Evolutionary conservation across 257 asterid species (phyloP), one percentile per base, ranked within the genome.

Genomic region (Ballota nigra): DNA sequence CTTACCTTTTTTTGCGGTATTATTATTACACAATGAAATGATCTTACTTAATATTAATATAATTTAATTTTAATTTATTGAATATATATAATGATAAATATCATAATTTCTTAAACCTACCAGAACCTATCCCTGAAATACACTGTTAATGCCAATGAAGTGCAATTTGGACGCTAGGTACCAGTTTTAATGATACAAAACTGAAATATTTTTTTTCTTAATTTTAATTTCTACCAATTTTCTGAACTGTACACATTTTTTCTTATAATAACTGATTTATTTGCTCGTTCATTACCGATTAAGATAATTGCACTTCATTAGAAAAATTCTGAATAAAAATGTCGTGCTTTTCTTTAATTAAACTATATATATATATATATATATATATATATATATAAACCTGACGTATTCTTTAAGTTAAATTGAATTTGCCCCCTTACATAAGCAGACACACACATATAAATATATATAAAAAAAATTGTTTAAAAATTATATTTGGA

Each of bases 91-190:
- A 8, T 29, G 36, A 28, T 66, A 67, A 29, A 49, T 47, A 9
- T 22, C 49, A 49, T 67, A 67, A 66, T n/a, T 28, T 26, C 6
- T 66, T 28, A 28, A 47, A 16, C 72, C 62, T n/a, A 49, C 49
- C 62, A 5, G 20, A 65, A 45, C 60, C 24, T 43, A 53, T 65
- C 41, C 51, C 41, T n/a, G 36, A 56, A 22, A 3, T 56, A 12
- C 33, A 22, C 34, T 4, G 36, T 2, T 23, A 23, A 56, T 11
- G 34, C 18, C 31, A 56, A 56, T 24, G 34, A 56, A 56, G 36
- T 24, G 34, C 63, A 24, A 11, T 56, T 56, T 6, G 4, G 29
- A 9, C 24, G 12, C 31, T 53, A 53, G 31, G 60, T 53, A 9
- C 24, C 29, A 20, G 2, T 55, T 55, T 55, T 55, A 55, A 55